Percentiles rank a stretch among this genome's conserved stretches.
phyloP scores from a whole-genome alignment of 345 rosid genomes.

The Camelina sativa region DNA sequence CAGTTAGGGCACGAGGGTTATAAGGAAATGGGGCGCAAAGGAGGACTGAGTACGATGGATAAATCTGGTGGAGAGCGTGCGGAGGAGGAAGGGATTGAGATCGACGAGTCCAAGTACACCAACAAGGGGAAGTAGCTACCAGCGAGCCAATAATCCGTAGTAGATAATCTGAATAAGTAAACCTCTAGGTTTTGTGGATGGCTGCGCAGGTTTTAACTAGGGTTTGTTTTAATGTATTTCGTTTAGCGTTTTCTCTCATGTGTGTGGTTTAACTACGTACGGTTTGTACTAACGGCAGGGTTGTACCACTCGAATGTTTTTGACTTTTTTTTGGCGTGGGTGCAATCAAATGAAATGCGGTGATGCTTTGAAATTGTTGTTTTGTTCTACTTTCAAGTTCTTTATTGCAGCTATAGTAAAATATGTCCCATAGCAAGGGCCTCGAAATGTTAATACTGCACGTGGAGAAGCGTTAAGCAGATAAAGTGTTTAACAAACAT shows the following conservation, averaged over 20 bases:
- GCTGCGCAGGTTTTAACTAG: background rate
- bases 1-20: conserved; percentile 63
- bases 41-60: conserved; percentile 63
- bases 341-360: conserved; percentile 26
- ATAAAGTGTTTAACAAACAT: background rate
- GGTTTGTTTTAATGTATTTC: background rate
- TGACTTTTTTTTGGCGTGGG: conserved; percentile 18
- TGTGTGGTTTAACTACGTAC: background rate
- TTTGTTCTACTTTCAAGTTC: background rate
- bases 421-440: background rate
- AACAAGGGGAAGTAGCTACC: conserved; percentile 25
- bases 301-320: conserved; percentile 31
- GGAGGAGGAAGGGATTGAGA: conserved; percentile 58
- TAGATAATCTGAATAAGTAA: conserved; percentile 29
- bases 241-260: background rate
- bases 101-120: conserved; percentile 76
- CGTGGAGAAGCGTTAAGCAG: no score
- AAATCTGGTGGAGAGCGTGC: conserved; percentile 70
- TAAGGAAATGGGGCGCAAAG: conserved; percentile 63
- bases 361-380: background rate
- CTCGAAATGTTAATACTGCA: background rate
- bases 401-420: background rate
- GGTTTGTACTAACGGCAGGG: conserved; percentile 27
- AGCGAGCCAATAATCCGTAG: conserved; percentile 7
- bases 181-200: conserved; percentile 26